A percentile compares a stretch with the other conserved stretches of the same genome.
phyloP scores from a whole-genome alignment of 2,329 filamentous ascomycete species.

The Trichoderma cornu-damae region DNA sequence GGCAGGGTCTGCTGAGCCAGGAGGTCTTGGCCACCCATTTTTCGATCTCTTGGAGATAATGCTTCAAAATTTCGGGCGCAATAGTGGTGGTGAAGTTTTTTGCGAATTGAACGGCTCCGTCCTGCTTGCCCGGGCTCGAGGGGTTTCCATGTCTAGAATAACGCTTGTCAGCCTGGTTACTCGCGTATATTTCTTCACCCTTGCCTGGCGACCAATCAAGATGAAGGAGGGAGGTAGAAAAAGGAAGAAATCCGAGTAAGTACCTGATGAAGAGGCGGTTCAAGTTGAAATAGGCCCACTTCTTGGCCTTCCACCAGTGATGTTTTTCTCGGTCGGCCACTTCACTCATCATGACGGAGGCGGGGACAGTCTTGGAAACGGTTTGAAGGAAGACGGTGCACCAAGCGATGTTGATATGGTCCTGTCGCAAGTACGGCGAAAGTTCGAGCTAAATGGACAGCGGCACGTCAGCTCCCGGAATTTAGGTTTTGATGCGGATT shows the following conservation, averaged over 20 bases:
- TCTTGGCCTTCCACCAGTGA: conserved; percentile 99
- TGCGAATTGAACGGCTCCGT: conserved; percentile 75
- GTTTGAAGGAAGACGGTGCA: conserved; percentile 91
- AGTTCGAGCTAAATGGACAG: conserved; percentile 69
- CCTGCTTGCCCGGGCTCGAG: conserved; percentile 63
- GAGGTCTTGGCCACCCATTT: conserved; percentile 93
- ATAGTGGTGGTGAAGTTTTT: conserved; percentile 89
- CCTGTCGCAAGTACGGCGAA: conserved; percentile 68
- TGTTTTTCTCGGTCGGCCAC: conserved; percentile 83
- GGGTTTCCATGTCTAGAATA: conserved; percentile 78
- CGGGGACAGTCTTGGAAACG: conserved; percentile 77
- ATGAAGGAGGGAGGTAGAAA: not conserved
- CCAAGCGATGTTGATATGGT: conserved; percentile 86
- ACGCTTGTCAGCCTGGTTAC: not conserved
- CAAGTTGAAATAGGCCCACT: conserved; percentile 97
- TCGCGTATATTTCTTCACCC: not conserved
- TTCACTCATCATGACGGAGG: conserved; percentile 76
- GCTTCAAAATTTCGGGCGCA: conserved; percentile 91
- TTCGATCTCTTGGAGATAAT: conserved; percentile 90
- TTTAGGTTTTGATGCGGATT: not conserved
- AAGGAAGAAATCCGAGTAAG: too few species aligned
- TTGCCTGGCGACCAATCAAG: too few species aligned
- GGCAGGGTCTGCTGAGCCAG: conserved; percentile 90
- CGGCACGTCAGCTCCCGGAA: conserved; percentile 13
- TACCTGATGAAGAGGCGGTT: conserved; percentile 92